Conservation (phyloP, 306 rosid genomes). For the Adenanthera pavonina region DNA sequence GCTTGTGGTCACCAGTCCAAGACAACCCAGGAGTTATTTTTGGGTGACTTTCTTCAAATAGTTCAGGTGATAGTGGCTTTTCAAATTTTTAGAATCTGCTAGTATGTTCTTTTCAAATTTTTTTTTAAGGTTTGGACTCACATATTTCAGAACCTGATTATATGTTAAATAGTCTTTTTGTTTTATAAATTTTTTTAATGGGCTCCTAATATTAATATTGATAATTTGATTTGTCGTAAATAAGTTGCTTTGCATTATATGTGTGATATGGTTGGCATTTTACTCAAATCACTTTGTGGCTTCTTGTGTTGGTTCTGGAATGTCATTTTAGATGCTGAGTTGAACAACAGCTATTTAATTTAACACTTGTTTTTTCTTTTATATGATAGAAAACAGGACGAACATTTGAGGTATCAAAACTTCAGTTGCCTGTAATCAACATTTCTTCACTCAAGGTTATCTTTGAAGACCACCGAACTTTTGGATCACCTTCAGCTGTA, state of each 20-base stretch:
- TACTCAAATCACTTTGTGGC: not conserved
- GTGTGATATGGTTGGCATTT: not conserved
- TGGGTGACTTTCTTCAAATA: conserved; percentile 75
- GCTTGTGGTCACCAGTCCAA: conserved; percentile 95
- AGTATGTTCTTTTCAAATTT: not conserved
- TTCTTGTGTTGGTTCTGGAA: not conserved
- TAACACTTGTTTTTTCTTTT: conserved; percentile 30
- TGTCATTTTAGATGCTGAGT: conserved; percentile 33
- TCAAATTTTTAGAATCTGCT: conserved; percentile 28
- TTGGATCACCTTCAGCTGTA: conserved; percentile 87
- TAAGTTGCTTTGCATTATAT: conserved; percentile 13
- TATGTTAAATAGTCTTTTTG: not conserved
- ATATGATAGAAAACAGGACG: conserved; percentile 77
- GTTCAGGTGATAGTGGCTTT: conserved; percentile 75
- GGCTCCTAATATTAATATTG: conserved; percentile 19
- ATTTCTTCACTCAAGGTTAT: conserved; percentile 78
- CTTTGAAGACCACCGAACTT: conserved; percentile 93
- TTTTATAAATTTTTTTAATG: conserved; percentile 26
- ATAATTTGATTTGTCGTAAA: conserved; percentile 30
- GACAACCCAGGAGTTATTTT: conserved; percentile 80
- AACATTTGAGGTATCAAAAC: conserved; percentile 76
- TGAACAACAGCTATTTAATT: conserved; percentile 36
- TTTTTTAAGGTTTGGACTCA: no score
- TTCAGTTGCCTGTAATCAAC: conserved; percentile 85
- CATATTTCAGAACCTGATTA: not conserved